Base-by-base conservation (phyloP, 2,329 filamentous ascomycete genomes). In the Scolecobasidium constrictum region DNA sequence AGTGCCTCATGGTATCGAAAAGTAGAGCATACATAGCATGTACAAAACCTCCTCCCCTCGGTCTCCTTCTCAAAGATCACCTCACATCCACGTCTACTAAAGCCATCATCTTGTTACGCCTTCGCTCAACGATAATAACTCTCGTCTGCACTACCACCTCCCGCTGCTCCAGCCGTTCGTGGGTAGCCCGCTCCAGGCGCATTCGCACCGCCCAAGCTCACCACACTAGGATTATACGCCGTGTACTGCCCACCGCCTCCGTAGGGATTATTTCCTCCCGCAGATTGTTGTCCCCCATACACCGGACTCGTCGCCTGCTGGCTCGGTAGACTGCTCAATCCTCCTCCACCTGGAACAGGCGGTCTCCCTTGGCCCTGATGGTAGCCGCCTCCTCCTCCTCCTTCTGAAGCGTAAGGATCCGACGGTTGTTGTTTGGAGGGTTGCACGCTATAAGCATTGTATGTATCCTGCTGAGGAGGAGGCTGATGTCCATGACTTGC, bases 401-500 rank as follows among this genome's bases (percentile, higher is more conserved):
- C 11, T 3, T 20, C 18, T 15, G 16, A 13, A 9, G 39, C 16
- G 35, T 38, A 43, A n/a, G 35, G 22, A 28, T 43, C 34, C n/a
- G 35, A 38, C 6, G 42, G 42, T 16, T 22, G 19, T 9, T 22
- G 4, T 15, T 35, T 31, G 7, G 18, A 7, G 16, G n/a, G 22
- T 31, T 40, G 22, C 20, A 21, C 22, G 5, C 20, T 26, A 15
- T 40, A 21, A 6, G 38, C 20, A 19, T 21, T 19, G 23, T 26
- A 40, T n/a, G 16, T 16, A 20, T 44, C 36, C 44, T 52, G 50
- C 3, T 56, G 55, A 35, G 56, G 52, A 18, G 31, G 41, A 12
- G 3, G 52, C 41, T 48, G 52, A 47, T 64, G 64, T 15, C 60
- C 62, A 35, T 65, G 61, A 46, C 61, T 62, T 48, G 69, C 67